phyloP scores from a whole-genome alignment of 2,329 filamentous ascomycete genomes.

The Aspergillus transmontanensis region DNA sequence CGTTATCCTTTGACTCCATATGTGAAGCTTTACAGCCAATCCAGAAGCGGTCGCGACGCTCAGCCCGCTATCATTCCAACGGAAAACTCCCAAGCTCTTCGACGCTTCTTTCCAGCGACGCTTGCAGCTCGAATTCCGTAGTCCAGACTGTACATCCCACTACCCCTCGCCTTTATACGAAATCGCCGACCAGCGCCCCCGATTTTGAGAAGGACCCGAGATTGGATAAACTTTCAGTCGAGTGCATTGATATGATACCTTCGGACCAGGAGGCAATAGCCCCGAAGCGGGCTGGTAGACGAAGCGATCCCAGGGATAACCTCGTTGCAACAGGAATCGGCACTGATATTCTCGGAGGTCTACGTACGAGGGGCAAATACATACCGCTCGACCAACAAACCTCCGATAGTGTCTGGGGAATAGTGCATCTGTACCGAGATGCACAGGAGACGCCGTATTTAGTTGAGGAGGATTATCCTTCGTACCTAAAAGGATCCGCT shows the following conservation, averaged over 20 bases:
- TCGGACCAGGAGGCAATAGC: conserved; percentile 30
- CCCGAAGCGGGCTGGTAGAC: conserved; percentile 24
- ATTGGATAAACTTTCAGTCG: conserved; percentile 75
- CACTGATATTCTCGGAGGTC: conserved; percentile 59
- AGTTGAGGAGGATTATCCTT: conserved; percentile 48
- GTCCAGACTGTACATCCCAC: conserved; percentile 4
- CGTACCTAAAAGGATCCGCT: conserved; percentile 41
- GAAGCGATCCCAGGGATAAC: conserved; percentile 32
- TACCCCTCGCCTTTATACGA: conserved; percentile 23
- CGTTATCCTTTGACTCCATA: conserved; percentile 36
- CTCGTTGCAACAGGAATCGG: conserved; percentile 52
- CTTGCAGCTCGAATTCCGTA: conserved; percentile 14
- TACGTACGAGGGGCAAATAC: conserved; percentile 81
- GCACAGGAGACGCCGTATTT: conserved; percentile 70
- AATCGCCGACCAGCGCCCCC: conserved; percentile 19
- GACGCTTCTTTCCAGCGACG: neutral
- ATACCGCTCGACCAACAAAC: conserved; percentile 69
- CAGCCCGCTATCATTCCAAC: conserved; percentile 14
- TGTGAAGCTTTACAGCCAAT: conserved; percentile 42
- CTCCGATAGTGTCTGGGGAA: conserved; percentile 84
- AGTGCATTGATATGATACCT: conserved; percentile 74
- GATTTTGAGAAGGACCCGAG: conserved; percentile 67
- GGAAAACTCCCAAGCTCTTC: conserved; percentile 16
- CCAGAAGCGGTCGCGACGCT: conserved; percentile 28
- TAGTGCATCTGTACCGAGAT: conserved; percentile 93